These are phyloP conservation scores for Coccomyxa sp. DNA, from an alignment of 139 green algal genomes.

Conservation along the genomic window DNA sequence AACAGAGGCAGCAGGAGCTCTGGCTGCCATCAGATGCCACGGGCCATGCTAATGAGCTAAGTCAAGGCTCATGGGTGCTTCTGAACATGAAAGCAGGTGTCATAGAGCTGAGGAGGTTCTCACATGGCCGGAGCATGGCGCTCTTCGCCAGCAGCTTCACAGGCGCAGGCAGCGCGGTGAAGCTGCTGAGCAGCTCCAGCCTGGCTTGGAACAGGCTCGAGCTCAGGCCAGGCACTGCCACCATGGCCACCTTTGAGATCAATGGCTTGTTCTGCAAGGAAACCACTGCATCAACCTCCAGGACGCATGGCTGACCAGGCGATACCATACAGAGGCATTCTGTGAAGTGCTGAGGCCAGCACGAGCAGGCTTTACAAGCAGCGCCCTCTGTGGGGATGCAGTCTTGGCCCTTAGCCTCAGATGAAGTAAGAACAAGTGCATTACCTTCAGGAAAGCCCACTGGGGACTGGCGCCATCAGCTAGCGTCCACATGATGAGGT, in stretches of 20 bases:
- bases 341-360: not conserved
- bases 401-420: not conserved
- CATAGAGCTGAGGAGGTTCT: not conserved
- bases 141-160: conserved; percentile 10
- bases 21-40: no score
- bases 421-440: not conserved
- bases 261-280: conserved; percentile 57
- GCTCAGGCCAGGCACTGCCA: conserved; percentile 53
- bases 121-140: not conserved
- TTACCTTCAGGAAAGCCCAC: conserved; percentile 59
- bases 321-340: not conserved
- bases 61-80: no score
- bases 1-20: no score
- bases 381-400: not conserved
- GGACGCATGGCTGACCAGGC: not conserved
- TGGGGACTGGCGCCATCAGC: conserved; percentile 35
- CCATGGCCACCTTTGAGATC: conserved; percentile 48
- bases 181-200: conserved; percentile 15
- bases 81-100: not conserved
- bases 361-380: not conserved
- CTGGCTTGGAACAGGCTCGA: conserved; percentile 28
- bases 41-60: no score
- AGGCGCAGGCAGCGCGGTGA: not conserved
- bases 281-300: not conserved
- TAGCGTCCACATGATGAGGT: conserved; percentile 60